Evolutionary conservation across 164 flowering plant species (phyloP).

Genomic region (Vitis vinifera): ASM3070453v1 NC_081805.1:7354501-7355000

Average conservation of each 20-base stretch:
- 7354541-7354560: constrained; percentile 9
- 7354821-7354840: constrained; percentile 11
- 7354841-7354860: constrained; percentile 12
- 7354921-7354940: constrained; percentile 46
- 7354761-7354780: constrained; percentile 26
- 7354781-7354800: constrained; percentile 16
- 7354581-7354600: constrained; percentile 15
- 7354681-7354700: constrained; percentile 37
- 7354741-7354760: constrained; percentile 50
- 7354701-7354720: constrained; percentile 7
- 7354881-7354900: constrained; percentile 42
- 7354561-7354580: not conserved
- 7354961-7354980: constrained; percentile 60
- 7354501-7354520: not conserved
- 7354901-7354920: constrained; percentile 53
- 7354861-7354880: constrained; percentile 41
- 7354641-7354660: constrained; percentile 23
- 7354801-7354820: constrained; percentile 10
- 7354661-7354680: constrained; percentile 51
- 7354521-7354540: not conserved
- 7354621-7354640: constrained; percentile 63
- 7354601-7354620: constrained; percentile 64
- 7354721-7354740: constrained; percentile 32
- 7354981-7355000: constrained; percentile 47
- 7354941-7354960: constrained; percentile 39